Evolutionary conservation across 1,284 basidiomycete genomes (phyloP).

Genomic region (Cerioporus squamosus): DNA sequence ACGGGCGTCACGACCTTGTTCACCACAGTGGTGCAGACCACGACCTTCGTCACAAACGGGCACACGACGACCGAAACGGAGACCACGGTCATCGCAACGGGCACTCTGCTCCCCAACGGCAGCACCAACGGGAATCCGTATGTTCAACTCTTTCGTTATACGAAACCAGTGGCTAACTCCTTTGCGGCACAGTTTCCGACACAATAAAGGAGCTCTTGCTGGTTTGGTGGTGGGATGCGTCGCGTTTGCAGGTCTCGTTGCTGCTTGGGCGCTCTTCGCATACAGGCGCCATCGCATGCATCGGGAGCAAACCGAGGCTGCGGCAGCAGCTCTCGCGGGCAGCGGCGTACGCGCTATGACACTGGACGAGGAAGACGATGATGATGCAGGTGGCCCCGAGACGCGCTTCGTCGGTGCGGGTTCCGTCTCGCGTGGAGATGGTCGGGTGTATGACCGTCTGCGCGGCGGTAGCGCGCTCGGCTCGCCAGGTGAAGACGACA

Average conservation of each 20-base stretch:
- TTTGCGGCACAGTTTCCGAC: conserved; percentile 23
- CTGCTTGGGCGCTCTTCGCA: conserved; percentile 25
- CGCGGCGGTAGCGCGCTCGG: conserved; percentile 19
- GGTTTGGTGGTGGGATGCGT: conserved; percentile 33
- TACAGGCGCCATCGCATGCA: conserved; percentile 27
- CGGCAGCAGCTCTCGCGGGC: conserved; percentile 20
- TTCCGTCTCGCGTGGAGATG: conserved; percentile 11
- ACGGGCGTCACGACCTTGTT: conserved; percentile 12
- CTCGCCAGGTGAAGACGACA: conserved; percentile 10
- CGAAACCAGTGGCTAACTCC: neutral
- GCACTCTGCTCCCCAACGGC: conserved; percentile 29
- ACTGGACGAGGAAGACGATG: conserved; percentile 26
- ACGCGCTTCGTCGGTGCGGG: conserved; percentile 20
- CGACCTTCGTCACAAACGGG: conserved; percentile 17
- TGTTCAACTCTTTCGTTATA: neutral
- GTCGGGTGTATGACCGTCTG: conserved; percentile 17
- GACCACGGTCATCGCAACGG: conserved; percentile 27
- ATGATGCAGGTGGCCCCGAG: conserved; percentile 9
- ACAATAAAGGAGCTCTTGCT: conserved; percentile 32
- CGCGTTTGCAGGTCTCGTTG: conserved; percentile 28
- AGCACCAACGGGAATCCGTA: conserved; percentile 17
- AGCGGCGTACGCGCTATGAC: conserved; percentile 13
- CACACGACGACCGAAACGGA: conserved; percentile 18
- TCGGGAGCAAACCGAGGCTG: conserved; percentile 21
- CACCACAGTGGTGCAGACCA: conserved; percentile 27